These are phyloP conservation scores for Aspergillus melleus DNA, from an alignment of 2,329 filamentous ascomycete genomes.

Conservation along the genomic window DNA sequence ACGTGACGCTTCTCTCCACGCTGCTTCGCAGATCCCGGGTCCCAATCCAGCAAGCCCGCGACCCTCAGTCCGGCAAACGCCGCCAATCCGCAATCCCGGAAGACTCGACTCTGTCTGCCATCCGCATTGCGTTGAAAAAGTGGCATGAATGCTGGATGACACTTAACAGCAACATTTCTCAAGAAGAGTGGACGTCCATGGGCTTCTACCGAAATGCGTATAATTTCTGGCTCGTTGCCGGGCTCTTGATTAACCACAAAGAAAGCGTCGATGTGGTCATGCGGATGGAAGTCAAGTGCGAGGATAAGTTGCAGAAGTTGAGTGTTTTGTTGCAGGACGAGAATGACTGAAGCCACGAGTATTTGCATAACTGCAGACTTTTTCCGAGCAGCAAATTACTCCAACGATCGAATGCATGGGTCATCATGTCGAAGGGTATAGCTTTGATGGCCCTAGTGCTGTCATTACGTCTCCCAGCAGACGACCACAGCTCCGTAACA, in stretches of 20 bases:
- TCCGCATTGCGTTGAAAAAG: conserved; percentile 36
- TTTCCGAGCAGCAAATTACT: too few relatives aligned
- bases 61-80: conserved; percentile 3
- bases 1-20: conserved; percentile 39
- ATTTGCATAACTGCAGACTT: background rate
- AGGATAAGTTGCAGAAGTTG: conserved; percentile 44
- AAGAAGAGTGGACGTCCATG: conserved; percentile 40
- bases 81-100: conserved; percentile 24
- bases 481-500: too few relatives aligned
- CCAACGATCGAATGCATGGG: too few relatives aligned
- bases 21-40: conserved; percentile 19
- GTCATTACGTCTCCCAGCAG: too few relatives aligned
- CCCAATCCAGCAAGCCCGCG: conserved; percentile 8
- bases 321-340: conserved; percentile 42
- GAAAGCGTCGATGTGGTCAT: conserved; percentile 46
- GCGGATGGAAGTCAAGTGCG: conserved; percentile 46
- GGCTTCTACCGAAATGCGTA: conserved; percentile 46
- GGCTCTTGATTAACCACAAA: conserved; percentile 43
- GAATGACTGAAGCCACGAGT: conserved; percentile 22
- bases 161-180: conserved; percentile 31
- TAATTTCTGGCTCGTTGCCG: conserved; percentile 46
- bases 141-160: conserved; percentile 42
- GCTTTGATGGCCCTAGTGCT: too few relatives aligned
- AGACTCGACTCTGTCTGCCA: conserved; percentile 30
- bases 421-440: too few relatives aligned